Conservation (phyloP, 352 stramenopile species). For the Globisporangium rhizosaccharum region DNA sequence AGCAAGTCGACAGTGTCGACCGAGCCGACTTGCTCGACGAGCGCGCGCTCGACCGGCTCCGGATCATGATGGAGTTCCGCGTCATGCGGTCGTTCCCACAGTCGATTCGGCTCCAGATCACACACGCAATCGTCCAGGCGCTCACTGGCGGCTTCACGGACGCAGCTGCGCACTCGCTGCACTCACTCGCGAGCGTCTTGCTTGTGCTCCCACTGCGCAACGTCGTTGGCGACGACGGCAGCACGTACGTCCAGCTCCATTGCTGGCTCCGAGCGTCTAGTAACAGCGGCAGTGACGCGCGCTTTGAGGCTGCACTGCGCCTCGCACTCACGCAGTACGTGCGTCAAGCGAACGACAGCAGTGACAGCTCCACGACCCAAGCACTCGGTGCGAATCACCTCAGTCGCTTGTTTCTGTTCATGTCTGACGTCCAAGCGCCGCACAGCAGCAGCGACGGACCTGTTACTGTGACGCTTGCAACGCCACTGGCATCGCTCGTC, state of each 20-base stretch:
- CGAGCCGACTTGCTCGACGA: constrained; percentile 20
- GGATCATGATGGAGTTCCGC: constrained; percentile 70
- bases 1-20: neutral
- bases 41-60: constrained; percentile 38
- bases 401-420: constrained; percentile 42
- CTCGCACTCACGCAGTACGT: constrained; percentile 19
- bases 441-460: neutral
- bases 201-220: constrained; percentile 41
- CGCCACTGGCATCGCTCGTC: constrained; percentile 6
- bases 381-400: constrained; percentile 27
- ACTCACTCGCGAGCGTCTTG: constrained; percentile 38
- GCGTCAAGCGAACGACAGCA: neutral
- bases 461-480: constrained; percentile 10
- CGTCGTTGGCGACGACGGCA: constrained; percentile 23
- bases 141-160: constrained; percentile 56
- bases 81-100: constrained; percentile 73
- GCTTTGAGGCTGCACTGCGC: constrained; percentile 12
- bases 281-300: neutral
- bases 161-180: constrained; percentile 25
- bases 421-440: constrained; percentile 12
- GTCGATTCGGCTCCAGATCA: constrained; percentile 46
- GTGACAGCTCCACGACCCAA: neutral
- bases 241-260: constrained; percentile 23
- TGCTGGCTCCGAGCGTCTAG: constrained; percentile 21
- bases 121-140: constrained; percentile 36